Base-by-base conservation (phyloP, 192 early-diverging fungal species). In the Backusella tuberculispora region DNA sequence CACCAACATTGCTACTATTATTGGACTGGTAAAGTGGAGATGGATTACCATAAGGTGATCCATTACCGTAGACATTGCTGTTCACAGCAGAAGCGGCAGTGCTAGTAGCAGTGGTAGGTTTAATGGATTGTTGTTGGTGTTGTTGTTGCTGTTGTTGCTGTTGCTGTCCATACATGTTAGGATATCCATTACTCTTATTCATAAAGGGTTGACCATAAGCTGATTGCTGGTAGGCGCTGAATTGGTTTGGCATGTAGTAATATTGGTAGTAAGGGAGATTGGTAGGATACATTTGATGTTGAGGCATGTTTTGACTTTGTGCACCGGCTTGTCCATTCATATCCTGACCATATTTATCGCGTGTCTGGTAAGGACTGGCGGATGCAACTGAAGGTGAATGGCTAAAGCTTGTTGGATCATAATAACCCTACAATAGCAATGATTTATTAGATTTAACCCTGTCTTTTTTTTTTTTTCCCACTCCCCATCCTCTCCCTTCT, bases 201-300 rank as follows among this genome's bases (percentile, higher is more conserved):
- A 95, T 87, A 77, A 94, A 95, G 9, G 92, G 95, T 80, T 96
- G 95, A n/a, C 91, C 93, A 80, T 95, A 97, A 7, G 87, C 87
- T 2, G 91, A 92, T 78, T 90, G 90, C 73, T 93, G 92, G 81
- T 95, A 95, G 24, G 87, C 90, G 38, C 88, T 91, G 87, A 90
- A 95, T 82, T 95, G 92, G 83, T 90, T 88, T n/a, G 88, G 88
- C 65, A 88, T 88, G 83, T 93, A 90, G 85, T 97, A 95, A 76
- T 93, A 91, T 75, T 88, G 90, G 78, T 90, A 93, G 85, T 94
- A 96, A 4, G 92, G 94, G 80, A 92, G 78, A 38, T 83, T 81
- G 71, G 77, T 74, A 47, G 90, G 89, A 78, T 90, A 88, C 24
- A 80, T 78, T 56, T 83, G 83, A 34, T 84, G 88, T 69, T 88